A percentile compares a stretch with the other conserved stretches of the same genome.
phyloP scores from a whole-genome alignment of 129 eudicot species.

The Scalesia atractyloides region DNA sequence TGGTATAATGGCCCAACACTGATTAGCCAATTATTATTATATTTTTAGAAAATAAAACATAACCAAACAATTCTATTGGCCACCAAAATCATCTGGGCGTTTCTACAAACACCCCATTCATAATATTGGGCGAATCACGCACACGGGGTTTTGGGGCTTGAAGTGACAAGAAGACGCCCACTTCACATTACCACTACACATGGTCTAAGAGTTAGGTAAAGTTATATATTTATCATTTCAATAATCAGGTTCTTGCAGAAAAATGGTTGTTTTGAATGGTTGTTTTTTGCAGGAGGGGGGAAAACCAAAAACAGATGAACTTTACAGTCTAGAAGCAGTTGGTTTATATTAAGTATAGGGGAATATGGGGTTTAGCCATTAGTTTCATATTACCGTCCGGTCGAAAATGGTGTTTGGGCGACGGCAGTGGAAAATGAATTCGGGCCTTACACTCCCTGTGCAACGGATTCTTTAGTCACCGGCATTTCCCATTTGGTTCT shows the following conservation, averaged over 20 bases:
- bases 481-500: conserved; percentile 69
- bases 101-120: too few relatives aligned
- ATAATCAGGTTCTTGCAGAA: conserved; percentile 10
- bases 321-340: conserved; percentile 22
- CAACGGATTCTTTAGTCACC: conserved; percentile 66
- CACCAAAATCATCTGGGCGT: too few relatives aligned
- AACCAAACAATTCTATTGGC: too few relatives aligned
- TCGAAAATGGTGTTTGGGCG: conserved; percentile 76
- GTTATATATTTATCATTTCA: conserved; percentile 4
- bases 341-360: conserved; percentile 9
- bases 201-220: conserved; percentile 6
- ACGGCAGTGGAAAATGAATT: conserved; percentile 14
- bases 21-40: too few relatives aligned
- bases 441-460: conserved; percentile 95
- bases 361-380: conserved; percentile 64
- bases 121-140: too few relatives aligned
- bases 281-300: conserved; percentile 28
- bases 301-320: conserved; percentile 13
- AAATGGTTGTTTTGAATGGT: conserved; percentile 6
- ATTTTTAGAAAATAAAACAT: too few relatives aligned
- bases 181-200: too few relatives aligned
- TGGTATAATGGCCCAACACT: too few relatives aligned
- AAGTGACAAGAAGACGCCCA: too few relatives aligned
- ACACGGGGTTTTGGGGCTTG: too few relatives aligned
- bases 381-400: conserved; percentile 78